phyloP scores from a whole-genome alignment of 495 filamentous ascomycete genomes.

The Achaetomiella virescens region DNA sequence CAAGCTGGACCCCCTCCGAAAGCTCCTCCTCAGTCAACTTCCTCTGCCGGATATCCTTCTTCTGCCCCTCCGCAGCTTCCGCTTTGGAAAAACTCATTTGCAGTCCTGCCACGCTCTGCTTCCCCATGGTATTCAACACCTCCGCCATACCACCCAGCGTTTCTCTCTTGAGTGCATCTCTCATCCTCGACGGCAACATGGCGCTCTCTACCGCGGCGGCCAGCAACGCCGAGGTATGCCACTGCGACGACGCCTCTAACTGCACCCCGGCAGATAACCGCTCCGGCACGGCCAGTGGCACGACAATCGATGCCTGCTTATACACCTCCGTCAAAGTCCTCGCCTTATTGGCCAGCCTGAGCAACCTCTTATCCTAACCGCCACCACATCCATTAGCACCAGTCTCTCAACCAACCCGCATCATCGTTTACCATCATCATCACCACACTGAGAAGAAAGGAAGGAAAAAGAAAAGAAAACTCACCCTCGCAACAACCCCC shows the following conservation, averaged over 20 bases:
- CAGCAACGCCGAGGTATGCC: conserved; percentile 77
- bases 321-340: conserved; percentile 60
- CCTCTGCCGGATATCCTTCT: not conserved
- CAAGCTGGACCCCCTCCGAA: conserved; percentile 19
- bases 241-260: conserved; percentile 61
- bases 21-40: conserved; percentile 18
- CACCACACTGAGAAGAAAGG: not conserved
- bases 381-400: not conserved
- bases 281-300: conserved; percentile 66
- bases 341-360: conserved; percentile 61
- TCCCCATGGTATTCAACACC: conserved; percentile 67
- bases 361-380: conserved; percentile 10
- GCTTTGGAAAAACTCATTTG: conserved; percentile 43
- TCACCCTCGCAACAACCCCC: conserved; percentile 51
- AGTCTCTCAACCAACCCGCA: conserved; percentile 5
- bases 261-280: conserved; percentile 53
- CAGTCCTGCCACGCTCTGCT: conserved; percentile 72
- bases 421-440: too few species aligned
- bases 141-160: conserved; percentile 60
- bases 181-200: conserved; percentile 70
- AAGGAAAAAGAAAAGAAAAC: conserved; percentile 19
- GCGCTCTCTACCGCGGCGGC: conserved; percentile 72
- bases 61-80: conserved; percentile 15
- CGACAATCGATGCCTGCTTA: conserved; percentile 65
- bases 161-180: conserved; percentile 42